Conservation (phyloP, 306 rosid species). For the Prunus mira region DNA sequence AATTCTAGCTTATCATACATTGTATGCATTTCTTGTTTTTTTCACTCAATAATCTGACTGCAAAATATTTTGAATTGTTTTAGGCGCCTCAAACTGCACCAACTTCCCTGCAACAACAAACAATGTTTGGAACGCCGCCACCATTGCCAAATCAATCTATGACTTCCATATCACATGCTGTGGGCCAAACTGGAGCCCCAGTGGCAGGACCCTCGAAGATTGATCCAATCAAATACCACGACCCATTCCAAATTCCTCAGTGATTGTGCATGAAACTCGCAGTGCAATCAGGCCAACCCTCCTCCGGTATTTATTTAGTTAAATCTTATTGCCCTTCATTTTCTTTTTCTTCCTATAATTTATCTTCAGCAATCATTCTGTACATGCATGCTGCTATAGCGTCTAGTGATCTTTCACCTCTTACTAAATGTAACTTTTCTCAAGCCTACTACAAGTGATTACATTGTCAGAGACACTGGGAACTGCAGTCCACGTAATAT, state of each 20-base stretch:
- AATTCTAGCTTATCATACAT: not conserved
- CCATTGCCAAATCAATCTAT: slow-evolving; percentile 80
- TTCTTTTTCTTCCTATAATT: not conserved
- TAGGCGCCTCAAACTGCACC: slow-evolving; percentile 63
- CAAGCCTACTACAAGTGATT: slow-evolving; percentile 94
- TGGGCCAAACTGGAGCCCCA: slow-evolving; percentile 90
- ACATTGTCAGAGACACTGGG: slow-evolving; percentile 77
- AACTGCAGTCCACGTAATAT: slow-evolving; percentile 98
- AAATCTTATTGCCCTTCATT: not conserved
- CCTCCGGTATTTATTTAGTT: slow-evolving; percentile 71
- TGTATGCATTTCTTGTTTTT: slow-evolving; percentile 13
- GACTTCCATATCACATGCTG: slow-evolving; percentile 75
- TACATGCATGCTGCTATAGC: slow-evolving; percentile 15
- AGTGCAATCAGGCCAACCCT: slow-evolving; percentile 79
- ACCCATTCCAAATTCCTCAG: slow-evolving; percentile 77
- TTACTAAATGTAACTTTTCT: slow-evolving; percentile 20
- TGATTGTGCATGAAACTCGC: slow-evolving; percentile 74
- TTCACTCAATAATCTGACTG: slow-evolving; percentile 11
- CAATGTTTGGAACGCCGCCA: slow-evolving; percentile 84
- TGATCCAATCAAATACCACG: slow-evolving; percentile 98
- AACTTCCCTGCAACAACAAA: slow-evolving; percentile 59
- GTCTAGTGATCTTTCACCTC: slow-evolving; percentile 2
- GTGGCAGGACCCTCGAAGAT: slow-evolving; percentile 82
- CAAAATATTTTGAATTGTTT: slow-evolving; percentile 14
- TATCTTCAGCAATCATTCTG: not conserved